These are phyloP conservation scores for Akanthomyces lecanii DNA, from an alignment of 2,329 filamentous ascomycete species.

Conservation along the genomic window DNA sequence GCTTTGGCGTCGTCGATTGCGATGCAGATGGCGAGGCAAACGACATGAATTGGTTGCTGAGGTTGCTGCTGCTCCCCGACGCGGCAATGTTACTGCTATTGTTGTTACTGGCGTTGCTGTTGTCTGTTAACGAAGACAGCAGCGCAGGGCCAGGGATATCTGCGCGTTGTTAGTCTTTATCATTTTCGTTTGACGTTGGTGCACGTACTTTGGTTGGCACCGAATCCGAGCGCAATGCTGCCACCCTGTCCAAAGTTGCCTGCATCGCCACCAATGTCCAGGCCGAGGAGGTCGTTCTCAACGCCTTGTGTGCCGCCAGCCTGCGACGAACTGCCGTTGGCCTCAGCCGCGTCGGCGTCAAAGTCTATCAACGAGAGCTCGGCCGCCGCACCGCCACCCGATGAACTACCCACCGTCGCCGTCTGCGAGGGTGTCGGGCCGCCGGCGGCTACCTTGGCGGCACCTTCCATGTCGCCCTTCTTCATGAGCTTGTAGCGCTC, in stretches of 20 bases:
- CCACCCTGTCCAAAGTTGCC: constrained; percentile 67
- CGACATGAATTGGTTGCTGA: constrained; percentile 47
- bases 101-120: constrained; percentile 49
- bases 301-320: constrained; percentile 52
- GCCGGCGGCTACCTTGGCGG: constrained; percentile 77
- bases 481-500: constrained; percentile 95
- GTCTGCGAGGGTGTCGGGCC: constrained; percentile 52
- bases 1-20: constrained; percentile 51
- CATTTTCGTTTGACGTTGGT: neutral
- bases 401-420: constrained; percentile 46
- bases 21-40: constrained; percentile 51
- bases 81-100: neutral
- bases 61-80: constrained; percentile 6
- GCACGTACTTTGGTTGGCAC: constrained; percentile 60
- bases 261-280: constrained; percentile 68
- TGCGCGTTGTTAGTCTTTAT: constrained; percentile 32
- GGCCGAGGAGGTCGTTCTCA: constrained; percentile 84
- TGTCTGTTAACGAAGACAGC: constrained; percentile 59
- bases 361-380: constrained; percentile 95
- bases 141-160: constrained; percentile 62
- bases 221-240: constrained; percentile 77
- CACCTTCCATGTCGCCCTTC: constrained; percentile 83
- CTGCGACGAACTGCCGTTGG: constrained; percentile 45
- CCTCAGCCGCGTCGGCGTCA: constrained; percentile 58
- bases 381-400: constrained; percentile 41